Evolutionary conservation across 345 rosid genomes (phyloP).

Genomic region (Bretschneidera sinensis): DNA sequence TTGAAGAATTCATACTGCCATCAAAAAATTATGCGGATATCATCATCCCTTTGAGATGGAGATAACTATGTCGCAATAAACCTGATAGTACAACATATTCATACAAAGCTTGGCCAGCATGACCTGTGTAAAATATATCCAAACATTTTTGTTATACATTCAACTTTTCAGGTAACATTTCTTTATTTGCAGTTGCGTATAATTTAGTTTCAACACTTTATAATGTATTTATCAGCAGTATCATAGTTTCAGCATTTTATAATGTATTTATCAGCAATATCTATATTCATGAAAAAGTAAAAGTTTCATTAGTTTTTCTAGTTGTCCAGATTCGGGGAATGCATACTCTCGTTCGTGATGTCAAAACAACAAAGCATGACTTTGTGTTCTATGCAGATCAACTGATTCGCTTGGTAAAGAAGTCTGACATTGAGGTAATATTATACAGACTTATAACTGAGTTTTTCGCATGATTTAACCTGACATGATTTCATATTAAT

Average conservation of each 20-base stretch:
- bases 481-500: conserved; percentile 9
- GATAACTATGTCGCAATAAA: conserved; percentile 85
- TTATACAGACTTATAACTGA: background rate
- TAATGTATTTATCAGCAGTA: background rate
- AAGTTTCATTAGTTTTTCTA: background rate
- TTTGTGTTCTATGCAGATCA: conserved; percentile 89
- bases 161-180: conserved; percentile 77
- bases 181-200: background rate
- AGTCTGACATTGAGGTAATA: background rate
- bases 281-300: background rate
- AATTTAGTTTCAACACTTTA: background rate
- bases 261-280: background rate
- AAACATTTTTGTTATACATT: conserved; percentile 54
- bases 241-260: background rate
- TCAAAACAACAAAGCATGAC: conserved; percentile 71
- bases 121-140: conserved; percentile 80
- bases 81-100: conserved; percentile 75
- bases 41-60: conserved; percentile 86
- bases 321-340: conserved; percentile 62
- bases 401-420: conserved; percentile 73
- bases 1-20: conserved; percentile 82
- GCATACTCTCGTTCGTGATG: conserved; percentile 85
- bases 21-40: conserved; percentile 82
- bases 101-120: conserved; percentile 78
- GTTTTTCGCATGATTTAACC: background rate